phyloP scores from a whole-genome alignment of 202 grass and related monocot genomes.

The Eragrostis tef region DNA sequence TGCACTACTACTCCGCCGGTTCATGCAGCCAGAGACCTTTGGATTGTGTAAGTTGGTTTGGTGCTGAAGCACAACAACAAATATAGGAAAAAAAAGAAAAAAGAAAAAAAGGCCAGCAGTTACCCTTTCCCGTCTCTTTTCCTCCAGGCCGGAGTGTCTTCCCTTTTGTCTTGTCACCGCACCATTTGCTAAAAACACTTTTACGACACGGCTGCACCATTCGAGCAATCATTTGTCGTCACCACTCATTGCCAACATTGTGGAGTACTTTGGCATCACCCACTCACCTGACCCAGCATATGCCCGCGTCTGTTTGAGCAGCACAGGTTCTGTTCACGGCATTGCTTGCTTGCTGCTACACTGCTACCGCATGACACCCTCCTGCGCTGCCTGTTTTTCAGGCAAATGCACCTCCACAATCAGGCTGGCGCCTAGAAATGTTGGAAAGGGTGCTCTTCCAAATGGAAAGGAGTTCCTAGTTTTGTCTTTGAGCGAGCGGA shows the following conservation, averaged over 20 bases:
- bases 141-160: not conserved
- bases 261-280: too few relatives aligned
- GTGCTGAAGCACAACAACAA: not conserved
- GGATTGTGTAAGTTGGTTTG: not conserved
- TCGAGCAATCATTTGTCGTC: not conserved
- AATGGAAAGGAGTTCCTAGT: not conserved
- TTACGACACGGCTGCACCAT: not conserved
- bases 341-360: too few relatives aligned
- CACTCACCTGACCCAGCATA: too few relatives aligned
- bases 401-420: not conserved
- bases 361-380: too few relatives aligned
- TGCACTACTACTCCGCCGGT: not conserved
- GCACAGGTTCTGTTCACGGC: too few relatives aligned
- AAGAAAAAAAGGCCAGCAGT: not conserved
- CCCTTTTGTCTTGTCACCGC: conserved; percentile 37
- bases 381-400: not conserved
- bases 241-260: too few relatives aligned
- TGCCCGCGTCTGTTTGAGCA: too few relatives aligned
- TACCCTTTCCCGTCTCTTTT: not conserved
- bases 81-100: conserved; percentile 18
- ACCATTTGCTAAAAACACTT: not conserved
- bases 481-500: not conserved
- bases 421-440: too few relatives aligned
- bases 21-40: not conserved
- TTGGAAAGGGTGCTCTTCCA: not conserved